Percentiles rank a stretch among this genome's conserved stretches.
Evolutionary conservation across 2,329 filamentous ascomycete species (phyloP).

Genomic region (Botrytis galanthina): DNA sequence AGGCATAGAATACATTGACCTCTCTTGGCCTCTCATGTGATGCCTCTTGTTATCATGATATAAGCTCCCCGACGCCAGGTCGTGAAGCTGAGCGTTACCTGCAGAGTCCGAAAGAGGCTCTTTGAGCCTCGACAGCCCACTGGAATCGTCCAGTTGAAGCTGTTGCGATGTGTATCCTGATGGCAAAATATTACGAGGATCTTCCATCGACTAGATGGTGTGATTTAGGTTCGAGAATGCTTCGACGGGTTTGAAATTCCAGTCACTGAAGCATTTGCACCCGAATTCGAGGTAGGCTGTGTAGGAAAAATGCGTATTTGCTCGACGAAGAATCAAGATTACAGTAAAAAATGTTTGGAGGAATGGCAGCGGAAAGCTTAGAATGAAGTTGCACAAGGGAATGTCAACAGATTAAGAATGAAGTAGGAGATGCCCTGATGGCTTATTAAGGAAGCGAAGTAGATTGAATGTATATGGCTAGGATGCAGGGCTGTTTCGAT

Average conservation of each 20-base stretch:
- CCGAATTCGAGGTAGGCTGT: conserved; percentile 23
- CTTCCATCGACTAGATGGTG: conserved; percentile 33
- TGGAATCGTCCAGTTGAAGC: conserved; percentile 28
- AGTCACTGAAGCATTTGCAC: conserved; percentile 20
- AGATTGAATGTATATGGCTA: conserved; percentile 20
- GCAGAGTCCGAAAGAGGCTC: conserved; percentile 36
- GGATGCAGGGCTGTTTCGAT: conserved; percentile 31
- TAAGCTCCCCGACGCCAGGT: conserved; percentile 29
- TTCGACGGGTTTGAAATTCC: conserved; percentile 28
- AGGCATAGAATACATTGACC: conserved; percentile 31
- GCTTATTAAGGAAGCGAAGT: conserved; percentile 34
- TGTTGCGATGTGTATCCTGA: conserved; percentile 29
- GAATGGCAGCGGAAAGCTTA: conserved; percentile 34
- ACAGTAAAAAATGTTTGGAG: conserved; percentile 37
- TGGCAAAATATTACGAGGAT: conserved; percentile 29
- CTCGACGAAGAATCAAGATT: conserved; percentile 35
- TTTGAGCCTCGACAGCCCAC: conserved; percentile 27
- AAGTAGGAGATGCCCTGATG: conserved; percentile 30
- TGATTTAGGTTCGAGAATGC: conserved; percentile 33
- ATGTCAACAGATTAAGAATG: conserved; percentile 38
- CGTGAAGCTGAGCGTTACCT: conserved; percentile 36
- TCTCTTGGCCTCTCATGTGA: conserved; percentile 26
- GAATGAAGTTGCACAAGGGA: conserved; percentile 28
- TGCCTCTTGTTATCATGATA: conserved; percentile 36
- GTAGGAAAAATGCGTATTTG: conserved; percentile 28